Base-by-base conservation (phyloP, 2,329 filamentous ascomycete genomes). In the Colletotrichum somersetense region DNA sequence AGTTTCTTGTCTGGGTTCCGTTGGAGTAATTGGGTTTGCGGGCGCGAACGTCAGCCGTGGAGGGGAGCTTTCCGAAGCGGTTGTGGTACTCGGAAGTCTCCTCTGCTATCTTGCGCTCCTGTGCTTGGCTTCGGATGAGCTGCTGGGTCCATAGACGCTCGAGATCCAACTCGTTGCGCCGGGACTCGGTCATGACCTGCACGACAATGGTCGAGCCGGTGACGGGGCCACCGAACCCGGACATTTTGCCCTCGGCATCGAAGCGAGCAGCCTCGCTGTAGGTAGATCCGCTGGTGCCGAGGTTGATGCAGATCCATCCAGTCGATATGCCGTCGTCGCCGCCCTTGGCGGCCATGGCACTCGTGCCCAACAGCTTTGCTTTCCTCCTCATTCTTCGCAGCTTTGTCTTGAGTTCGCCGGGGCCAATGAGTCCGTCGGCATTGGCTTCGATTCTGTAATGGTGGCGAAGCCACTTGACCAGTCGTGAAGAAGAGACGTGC, bases 281-380 rank as follows among this genome's bases (percentile, higher is more conserved):
- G n/a, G 86, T 84, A 30, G 88, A 87, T 55, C 92, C 89, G 1
- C 94, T 87, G 20, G 89, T 89, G 5, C 93, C 94, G 12, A 96
- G 88, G 79, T 97, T 97, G 73, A 98, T 93, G 81, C 96, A 99
- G 26, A 99, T 92, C 96, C 96, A 99, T 12, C 95, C 95, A 0
- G 96, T 98, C 16, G 92, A 91, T 64, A 97, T 93, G 2, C 95
- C 96, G 78, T 98, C 94, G 76, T 97, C 95, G 1, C 88, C 84
- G 59, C 88, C 88, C 18, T 87, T 87, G 14, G 89, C 89, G 7
- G 89, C 85, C 58, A 88, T 86, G n/a, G 91, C 90, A 0, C 90
- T 89, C 71, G 89, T 92, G 18, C 93, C 94, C 75, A 97, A 84
- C 73, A 98, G 85, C 80, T 94, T 94, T 42, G 94, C 93, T 76